Evolutionary conservation across 1,284 basidiomycete species (phyloP).

Genomic region (Cystobasidium pallidum): DNA sequence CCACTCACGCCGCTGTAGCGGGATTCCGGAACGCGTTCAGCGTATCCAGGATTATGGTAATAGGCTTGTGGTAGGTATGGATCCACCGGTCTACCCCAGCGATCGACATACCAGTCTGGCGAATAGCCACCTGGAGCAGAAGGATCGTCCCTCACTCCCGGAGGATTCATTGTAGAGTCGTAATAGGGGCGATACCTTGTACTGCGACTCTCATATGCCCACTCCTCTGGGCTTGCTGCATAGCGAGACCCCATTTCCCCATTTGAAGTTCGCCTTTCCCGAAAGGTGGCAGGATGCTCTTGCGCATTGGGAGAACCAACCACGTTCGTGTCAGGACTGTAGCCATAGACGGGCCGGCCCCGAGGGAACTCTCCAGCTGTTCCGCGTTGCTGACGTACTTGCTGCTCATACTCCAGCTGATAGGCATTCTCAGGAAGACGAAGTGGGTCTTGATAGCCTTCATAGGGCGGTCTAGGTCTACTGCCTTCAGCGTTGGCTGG

Average conservation of each 20-base stretch:
- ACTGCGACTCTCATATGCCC: background rate
- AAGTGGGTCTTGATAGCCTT: background rate
- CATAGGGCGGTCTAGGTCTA: background rate
- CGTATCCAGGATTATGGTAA: background rate
- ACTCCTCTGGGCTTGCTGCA: background rate
- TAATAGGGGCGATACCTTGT: slow-evolving; percentile 5
- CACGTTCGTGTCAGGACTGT: background rate
- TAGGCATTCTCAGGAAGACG: slow-evolving; percentile 1
- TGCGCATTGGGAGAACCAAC: background rate
- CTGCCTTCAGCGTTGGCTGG: background rate
- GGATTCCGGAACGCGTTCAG: background rate
- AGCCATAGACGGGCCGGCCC: background rate
- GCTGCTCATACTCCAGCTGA: background rate
- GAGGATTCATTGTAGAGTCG: background rate
- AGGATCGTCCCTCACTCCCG: background rate
- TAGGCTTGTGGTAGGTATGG: slow-evolving; percentile 1
- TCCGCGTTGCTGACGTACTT: background rate
- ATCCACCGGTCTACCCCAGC: slow-evolving; percentile 11
- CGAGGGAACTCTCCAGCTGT: background rate
- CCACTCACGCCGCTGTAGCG: background rate
- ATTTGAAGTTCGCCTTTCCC: slow-evolving; percentile 1
- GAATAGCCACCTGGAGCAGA: background rate
- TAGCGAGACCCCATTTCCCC: slow-evolving; percentile 1
- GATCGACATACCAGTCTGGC: background rate
- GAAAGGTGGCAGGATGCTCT: slow-evolving; percentile 1